A percentile compares a stretch with the other conserved stretches of the same genome.
Evolutionary conservation across 2,329 filamentous ascomycete species (phyloP).

Genomic region (Penicillium janthinellum): DNA sequence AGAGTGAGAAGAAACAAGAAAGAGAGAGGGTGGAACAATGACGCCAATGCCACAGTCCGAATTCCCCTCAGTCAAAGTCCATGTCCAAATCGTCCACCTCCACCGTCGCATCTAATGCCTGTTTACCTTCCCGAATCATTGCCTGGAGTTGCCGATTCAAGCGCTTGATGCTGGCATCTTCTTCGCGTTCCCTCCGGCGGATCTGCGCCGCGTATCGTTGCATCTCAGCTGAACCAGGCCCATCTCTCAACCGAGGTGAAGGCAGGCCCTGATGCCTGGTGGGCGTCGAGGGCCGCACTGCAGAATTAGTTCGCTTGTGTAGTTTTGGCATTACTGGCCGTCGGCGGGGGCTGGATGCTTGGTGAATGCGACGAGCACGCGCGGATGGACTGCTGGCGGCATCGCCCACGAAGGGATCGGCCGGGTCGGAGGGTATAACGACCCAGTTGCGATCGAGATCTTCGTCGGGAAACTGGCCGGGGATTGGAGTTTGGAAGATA

Average conservation of each 20-base stretch:
- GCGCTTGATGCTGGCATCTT: conserved; percentile 75
- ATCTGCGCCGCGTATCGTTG: conserved; percentile 72
- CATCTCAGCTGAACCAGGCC: conserved; percentile 59
- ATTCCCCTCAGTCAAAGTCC: conserved; percentile 33
- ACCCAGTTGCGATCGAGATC: conserved; percentile 70
- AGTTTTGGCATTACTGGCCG: conserved; percentile 31
- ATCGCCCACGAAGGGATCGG: conserved; percentile 20
- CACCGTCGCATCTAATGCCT: conserved; percentile 76
- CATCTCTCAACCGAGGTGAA: conserved; percentile 35
- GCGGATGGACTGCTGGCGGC: conserved; percentile 19
- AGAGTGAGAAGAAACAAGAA: not conserved
- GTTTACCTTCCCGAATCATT: conserved; percentile 86
- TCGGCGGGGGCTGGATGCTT: conserved; percentile 27
- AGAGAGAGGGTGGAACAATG: not conserved
- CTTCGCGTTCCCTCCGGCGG: conserved; percentile 71
- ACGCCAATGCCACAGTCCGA: not conserved
- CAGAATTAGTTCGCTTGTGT: conserved; percentile 24
- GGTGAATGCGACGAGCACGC: conserved; percentile 24
- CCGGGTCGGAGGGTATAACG: conserved; percentile 52
- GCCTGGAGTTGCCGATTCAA: conserved; percentile 78
- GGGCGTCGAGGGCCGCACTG: conserved; percentile 28
- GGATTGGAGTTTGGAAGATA: conserved; percentile 49
- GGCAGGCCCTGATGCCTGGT: conserved; percentile 24
- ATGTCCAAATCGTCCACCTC: conserved; percentile 59
- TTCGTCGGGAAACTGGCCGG: conserved; percentile 57